A percentile compares a stretch with the other conserved stretches of the same genome.
Evolutionary conservation across 345 rosid species (phyloP).

Genomic region (Lepidium sativum): DNA sequence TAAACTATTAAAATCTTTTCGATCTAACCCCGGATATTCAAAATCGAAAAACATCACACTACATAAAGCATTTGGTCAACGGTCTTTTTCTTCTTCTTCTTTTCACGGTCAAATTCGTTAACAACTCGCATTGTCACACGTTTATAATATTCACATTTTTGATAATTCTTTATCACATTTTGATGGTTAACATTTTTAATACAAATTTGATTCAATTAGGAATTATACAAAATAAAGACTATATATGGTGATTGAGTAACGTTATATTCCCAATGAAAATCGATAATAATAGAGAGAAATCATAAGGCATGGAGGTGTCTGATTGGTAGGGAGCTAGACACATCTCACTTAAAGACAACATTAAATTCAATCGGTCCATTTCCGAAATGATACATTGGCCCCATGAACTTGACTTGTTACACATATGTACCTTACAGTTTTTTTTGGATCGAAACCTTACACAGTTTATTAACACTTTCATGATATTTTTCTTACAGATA

Average conservation of each 20-base stretch:
- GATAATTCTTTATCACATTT: neutral
- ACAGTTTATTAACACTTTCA: conserved; percentile 8
- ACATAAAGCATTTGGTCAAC: neutral
- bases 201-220: neutral
- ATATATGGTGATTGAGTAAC: neutral
- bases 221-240: neutral
- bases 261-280: neutral
- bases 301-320: conserved; percentile 29
- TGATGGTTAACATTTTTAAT: neutral
- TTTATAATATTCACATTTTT: neutral
- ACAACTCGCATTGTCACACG: conserved; percentile 12
- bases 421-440: neutral
- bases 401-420: conserved; percentile 24
- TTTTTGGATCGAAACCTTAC: too few relatives aligned
- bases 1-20: neutral
- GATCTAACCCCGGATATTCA: neutral
- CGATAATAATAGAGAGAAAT: conserved; percentile 19
- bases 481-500: neutral
- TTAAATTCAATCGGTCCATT: conserved; percentile 16
- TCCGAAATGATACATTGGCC: conserved; percentile 12
- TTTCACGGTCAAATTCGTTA: neutral
- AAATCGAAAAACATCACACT: neutral
- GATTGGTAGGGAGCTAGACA: conserved; percentile 27
- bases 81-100: neutral
- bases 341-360: conserved; percentile 14